Percentiles rank a stretch among this genome's conserved stretches.
Evolutionary conservation across 352 stramenopile genomes (phyloP).

Genomic region (Phytopythium helicoides): DNA sequence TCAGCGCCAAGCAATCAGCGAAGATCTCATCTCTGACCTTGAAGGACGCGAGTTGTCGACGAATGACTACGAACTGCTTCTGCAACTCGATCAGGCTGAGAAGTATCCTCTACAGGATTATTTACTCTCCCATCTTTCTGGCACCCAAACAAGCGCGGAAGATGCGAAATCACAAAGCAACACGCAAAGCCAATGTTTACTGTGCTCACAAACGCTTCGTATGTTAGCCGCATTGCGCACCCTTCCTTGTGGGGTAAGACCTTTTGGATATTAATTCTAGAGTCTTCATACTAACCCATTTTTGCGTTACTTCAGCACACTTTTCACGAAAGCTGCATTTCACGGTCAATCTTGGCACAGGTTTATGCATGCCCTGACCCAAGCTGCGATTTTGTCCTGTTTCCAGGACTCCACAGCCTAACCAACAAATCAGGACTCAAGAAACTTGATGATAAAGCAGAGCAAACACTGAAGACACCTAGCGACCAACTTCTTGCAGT

Average conservation of each 20-base stretch:
- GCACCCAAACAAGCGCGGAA: conserved; percentile 39
- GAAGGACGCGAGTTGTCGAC: conserved; percentile 75
- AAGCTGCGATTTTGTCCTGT: conserved; percentile 55
- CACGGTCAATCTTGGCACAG: conserved; percentile 47
- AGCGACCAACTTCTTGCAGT: conserved; percentile 11
- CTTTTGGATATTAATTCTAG: conserved; percentile 4
- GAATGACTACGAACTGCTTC: conserved; percentile 80
- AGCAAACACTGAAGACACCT: background rate
- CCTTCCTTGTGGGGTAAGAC: conserved; percentile 47
- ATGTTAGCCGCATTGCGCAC: conserved; percentile 56
- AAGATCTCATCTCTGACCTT: conserved; percentile 54
- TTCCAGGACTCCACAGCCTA: conserved; percentile 56
- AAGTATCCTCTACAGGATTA: conserved; percentile 74
- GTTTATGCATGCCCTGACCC: conserved; percentile 11
- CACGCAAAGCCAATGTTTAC: conserved; percentile 26
- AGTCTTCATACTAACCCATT: background rate
- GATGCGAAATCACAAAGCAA: conserved; percentile 53
- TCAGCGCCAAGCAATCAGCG: conserved; percentile 19
- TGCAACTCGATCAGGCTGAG: conserved; percentile 61
- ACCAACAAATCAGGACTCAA: conserved; percentile 11
- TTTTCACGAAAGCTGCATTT: conserved; percentile 77
- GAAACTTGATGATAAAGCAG: background rate
- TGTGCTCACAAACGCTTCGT: conserved; percentile 62
- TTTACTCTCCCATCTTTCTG: conserved; percentile 47
- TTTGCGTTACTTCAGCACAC: conserved; percentile 37